Conservation (phyloP, 1,139 yeast genomes). For the Hansenula lynferdii region DNA sequence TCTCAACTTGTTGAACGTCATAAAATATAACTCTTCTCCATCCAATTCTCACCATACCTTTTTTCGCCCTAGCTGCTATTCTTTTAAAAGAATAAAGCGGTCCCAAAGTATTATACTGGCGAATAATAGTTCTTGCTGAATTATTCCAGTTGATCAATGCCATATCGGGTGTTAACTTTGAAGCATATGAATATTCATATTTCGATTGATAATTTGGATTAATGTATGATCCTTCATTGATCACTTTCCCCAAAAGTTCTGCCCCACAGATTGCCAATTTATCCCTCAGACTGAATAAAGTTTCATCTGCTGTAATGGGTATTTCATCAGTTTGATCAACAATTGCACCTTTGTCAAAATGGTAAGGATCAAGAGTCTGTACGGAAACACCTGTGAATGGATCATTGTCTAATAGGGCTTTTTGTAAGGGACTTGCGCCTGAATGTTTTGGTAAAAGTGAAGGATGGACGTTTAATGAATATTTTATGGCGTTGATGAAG, state of each 20-base stretch:
- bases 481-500: slow-evolving; percentile 43
- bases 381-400: slow-evolving; percentile 74
- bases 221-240: slow-evolving; percentile 33
- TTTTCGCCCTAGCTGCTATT: slow-evolving; percentile 27
- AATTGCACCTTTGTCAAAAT: slow-evolving; percentile 78
- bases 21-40: slow-evolving; percentile 44
- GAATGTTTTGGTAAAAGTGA: slow-evolving; percentile 77
- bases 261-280: slow-evolving; percentile 61
- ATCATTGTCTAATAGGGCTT: slow-evolving; percentile 65
- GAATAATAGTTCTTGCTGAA: slow-evolving; percentile 35
- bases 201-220: slow-evolving; percentile 21
- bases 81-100: slow-evolving; percentile 48
- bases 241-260: slow-evolving; percentile 41
- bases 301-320: slow-evolving; percentile 36
- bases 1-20: slow-evolving; percentile 22
- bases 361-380: slow-evolving; percentile 83
- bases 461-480: slow-evolving; percentile 89
- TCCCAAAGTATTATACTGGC: slow-evolving; percentile 54
- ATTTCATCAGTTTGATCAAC: slow-evolving; percentile 51
- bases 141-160: slow-evolving; percentile 42
- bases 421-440: slow-evolving; percentile 91
- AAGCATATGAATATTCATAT: slow-evolving; percentile 49
- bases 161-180: slow-evolving; percentile 42
- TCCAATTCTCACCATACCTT: slow-evolving; percentile 22
- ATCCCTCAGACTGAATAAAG: slow-evolving; percentile 36